Evolutionary conservation across 371 early-diverging fungal species (phyloP).

Genomic region (Mortierella sp.): DNA sequence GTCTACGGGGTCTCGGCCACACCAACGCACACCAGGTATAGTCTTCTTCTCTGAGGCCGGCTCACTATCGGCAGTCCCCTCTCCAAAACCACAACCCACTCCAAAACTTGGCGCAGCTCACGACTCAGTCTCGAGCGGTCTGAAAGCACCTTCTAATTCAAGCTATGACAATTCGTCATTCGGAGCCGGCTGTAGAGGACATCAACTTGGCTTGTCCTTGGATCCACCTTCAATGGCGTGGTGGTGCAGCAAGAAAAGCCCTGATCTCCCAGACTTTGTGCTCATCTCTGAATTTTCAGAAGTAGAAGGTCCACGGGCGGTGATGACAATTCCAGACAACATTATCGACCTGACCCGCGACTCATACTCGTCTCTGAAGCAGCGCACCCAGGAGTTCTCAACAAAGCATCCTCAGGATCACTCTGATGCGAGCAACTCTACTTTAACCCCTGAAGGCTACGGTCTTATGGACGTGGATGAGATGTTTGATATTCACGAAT

Average conservation of each 20-base stretch:
- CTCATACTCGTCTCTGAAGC: slow-evolving; percentile 36
- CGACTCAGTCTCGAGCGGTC: slow-evolving; percentile 19
- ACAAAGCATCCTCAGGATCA: slow-evolving; percentile 31
- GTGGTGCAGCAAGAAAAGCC: slow-evolving; percentile 34
- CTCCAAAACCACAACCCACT: slow-evolving; percentile 3
- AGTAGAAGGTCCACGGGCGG: slow-evolving; percentile 68
- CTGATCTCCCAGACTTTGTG: slow-evolving; percentile 65
- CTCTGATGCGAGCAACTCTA: slow-evolving; percentile 29
- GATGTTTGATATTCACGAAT: slow-evolving; percentile 67
- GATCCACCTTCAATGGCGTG: slow-evolving; percentile 28
- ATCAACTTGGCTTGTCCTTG: slow-evolving; percentile 9
- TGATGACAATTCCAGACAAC: slow-evolving; percentile 62
- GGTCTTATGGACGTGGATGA: slow-evolving; percentile 7
- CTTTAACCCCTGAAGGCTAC: slow-evolving; percentile 17
- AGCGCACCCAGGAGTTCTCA: slow-evolving; percentile 19
- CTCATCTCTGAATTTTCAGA: slow-evolving; percentile 73
- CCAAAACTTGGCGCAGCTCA: slow-evolving; percentile 5
- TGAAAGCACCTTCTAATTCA: slow-evolving; percentile 22
- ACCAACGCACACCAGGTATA: slow-evolving; percentile 16
- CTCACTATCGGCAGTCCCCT: slow-evolving; percentile 14
- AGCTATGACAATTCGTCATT: slow-evolving; percentile 1
- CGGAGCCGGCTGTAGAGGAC: not conserved
- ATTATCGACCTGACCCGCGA: slow-evolving; percentile 58
- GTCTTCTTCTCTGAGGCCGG: slow-evolving; percentile 24
- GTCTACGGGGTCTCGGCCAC: slow-evolving; percentile 17